A percentile compares a stretch with the other conserved stretches of the same genome.
Evolutionary conservation across 345 rosid species (phyloP).

Genomic region (Carallia brachiata): DNA sequence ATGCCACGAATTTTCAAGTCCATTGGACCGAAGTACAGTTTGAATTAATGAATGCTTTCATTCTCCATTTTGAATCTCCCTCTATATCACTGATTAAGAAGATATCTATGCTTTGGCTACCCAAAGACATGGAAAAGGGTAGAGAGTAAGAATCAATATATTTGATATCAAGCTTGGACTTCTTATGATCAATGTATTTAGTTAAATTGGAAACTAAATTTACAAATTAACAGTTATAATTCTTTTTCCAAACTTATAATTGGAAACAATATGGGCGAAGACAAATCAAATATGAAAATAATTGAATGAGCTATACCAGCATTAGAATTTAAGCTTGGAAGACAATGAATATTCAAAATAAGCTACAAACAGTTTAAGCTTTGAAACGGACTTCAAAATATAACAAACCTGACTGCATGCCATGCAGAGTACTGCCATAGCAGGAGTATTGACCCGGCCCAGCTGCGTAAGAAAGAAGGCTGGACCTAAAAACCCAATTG

Average conservation of each 20-base stretch:
- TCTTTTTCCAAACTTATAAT: not conserved
- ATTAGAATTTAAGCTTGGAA: not conserved
- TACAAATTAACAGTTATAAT: too few species aligned
- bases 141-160: too few species aligned
- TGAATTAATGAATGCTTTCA: too few species aligned
- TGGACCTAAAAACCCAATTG: slow-evolving; percentile 93
- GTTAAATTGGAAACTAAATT: too few species aligned
- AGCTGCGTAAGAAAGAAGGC: slow-evolving; percentile 89
- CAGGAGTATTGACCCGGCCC: slow-evolving; percentile 81
- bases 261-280: not conserved
- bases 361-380: not conserved
- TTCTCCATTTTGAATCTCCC: too few species aligned
- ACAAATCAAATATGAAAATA: not conserved
- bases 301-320: not conserved
- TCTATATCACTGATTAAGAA: too few species aligned
- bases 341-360: not conserved
- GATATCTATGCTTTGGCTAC: too few species aligned
- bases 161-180: too few species aligned
- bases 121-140: too few species aligned
- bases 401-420: slow-evolving; percentile 92
- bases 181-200: too few species aligned
- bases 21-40: too few species aligned
- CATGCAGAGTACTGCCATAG: slow-evolving; percentile 97
- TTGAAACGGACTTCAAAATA: slow-evolving; percentile 16
- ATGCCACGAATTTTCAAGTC: too few species aligned